Evolutionary conservation across 495 filamentous ascomycete species (phyloP).

Genomic region (Neurospora terricola): DNA sequence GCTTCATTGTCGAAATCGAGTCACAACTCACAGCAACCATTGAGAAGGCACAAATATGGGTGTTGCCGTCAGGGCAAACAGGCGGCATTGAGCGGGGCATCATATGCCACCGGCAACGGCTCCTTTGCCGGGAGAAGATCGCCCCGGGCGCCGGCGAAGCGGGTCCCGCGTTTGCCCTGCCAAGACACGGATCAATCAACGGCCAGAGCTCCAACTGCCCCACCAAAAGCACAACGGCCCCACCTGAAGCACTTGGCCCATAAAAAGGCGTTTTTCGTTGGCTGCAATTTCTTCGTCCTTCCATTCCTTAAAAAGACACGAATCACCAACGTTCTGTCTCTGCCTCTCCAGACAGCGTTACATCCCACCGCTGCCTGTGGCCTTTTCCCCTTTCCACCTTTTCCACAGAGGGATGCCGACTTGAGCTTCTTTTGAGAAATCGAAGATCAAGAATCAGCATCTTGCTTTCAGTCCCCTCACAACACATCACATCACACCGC

Average conservation of each 20-base stretch:
- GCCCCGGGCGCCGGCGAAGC: not conserved
- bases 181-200: not conserved
- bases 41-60: not conserved
- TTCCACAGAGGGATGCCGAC: constrained; percentile 8
- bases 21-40: not conserved
- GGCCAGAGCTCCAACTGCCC: not conserved
- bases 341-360: constrained; percentile 9
- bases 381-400: constrained; percentile 4
- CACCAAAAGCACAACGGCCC: not conserved
- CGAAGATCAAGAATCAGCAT: constrained; percentile 6
- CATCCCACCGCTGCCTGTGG: constrained; percentile 2
- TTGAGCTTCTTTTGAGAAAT: constrained; percentile 15
- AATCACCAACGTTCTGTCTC: constrained; percentile 15
- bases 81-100: not conserved
- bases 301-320: constrained; percentile 25
- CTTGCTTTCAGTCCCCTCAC: not conserved
- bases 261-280: not conserved
- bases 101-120: not conserved
- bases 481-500: constrained; percentile 2
- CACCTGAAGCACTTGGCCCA: not conserved
- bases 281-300: constrained; percentile 12
- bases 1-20: not conserved
- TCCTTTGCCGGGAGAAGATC: not conserved
- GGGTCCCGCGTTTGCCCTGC: not conserved
- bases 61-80: not conserved